These are phyloP conservation scores for Ziziphus jujuba DNA, from an alignment of 306 rosid species.

Conservation along the genomic window DNA sequence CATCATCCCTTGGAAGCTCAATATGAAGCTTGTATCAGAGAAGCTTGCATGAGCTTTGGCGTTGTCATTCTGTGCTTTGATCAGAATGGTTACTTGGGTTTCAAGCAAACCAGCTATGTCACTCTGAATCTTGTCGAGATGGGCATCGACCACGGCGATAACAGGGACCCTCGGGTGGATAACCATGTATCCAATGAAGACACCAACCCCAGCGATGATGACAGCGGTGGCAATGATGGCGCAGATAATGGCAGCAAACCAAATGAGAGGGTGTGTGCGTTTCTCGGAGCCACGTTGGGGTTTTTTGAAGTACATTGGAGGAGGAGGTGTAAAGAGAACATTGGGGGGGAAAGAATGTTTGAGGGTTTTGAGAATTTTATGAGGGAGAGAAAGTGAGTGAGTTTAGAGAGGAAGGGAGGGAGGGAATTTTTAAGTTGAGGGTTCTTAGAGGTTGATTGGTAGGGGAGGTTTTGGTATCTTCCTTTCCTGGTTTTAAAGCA, in stretches of 20 bases:
- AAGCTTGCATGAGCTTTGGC: slow-evolving; percentile 67
- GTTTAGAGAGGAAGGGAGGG: slow-evolving; percentile 16
- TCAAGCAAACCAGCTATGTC: slow-evolving; percentile 56
- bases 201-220: slow-evolving; percentile 47
- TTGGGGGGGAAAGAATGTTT: slow-evolving; percentile 27
- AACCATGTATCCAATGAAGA: slow-evolving; percentile 55
- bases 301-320: slow-evolving; percentile 23
- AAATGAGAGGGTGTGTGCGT: slow-evolving; percentile 52
- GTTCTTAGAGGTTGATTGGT: slow-evolving; percentile 44
- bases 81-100: slow-evolving; percentile 38
- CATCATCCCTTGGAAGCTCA: slow-evolving; percentile 46
- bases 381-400: slow-evolving; percentile 23
- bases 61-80: slow-evolving; percentile 74
- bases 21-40: slow-evolving; percentile 43
- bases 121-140: slow-evolving; percentile 40
- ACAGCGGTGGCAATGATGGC: slow-evolving; percentile 55
- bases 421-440: slow-evolving; percentile 28
- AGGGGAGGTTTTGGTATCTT: slow-evolving; percentile 91
- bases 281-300: slow-evolving; percentile 5
- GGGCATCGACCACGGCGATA: slow-evolving; percentile 50
- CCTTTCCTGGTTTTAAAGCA: slow-evolving; percentile 64
- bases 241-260: slow-evolving; percentile 67
- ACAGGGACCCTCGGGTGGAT: slow-evolving; percentile 76
- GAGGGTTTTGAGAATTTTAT: slow-evolving; percentile 19
- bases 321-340: slow-evolving; percentile 26